Base-by-base conservation (phyloP, 1,284 basidiomycete genomes). In the Tilletia setariae region DNA sequence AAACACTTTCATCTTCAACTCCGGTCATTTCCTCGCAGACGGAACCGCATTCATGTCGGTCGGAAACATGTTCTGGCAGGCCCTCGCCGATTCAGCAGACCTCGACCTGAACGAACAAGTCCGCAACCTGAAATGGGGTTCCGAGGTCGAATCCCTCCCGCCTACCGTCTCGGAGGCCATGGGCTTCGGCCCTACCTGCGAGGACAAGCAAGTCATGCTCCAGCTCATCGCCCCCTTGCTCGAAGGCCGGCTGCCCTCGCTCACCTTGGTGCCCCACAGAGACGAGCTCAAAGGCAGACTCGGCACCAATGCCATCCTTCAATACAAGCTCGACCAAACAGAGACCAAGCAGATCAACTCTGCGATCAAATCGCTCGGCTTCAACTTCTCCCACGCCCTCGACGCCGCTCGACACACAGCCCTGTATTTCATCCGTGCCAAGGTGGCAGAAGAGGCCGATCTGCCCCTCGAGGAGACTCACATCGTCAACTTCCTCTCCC, bases 401-500 rank as follows among this genome's bases (percentile, higher is more conserved):
- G 63, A 64, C 21, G 63, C 63, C 8, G 63, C 63, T 9, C 42
- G 63, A 8, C 63, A 64, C 43, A 23, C 42, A 3, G 63, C 63
- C 63, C 42, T 64, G 15, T 64, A 44, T n/a, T 40, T 44, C 35
- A 43, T 64, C 16, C 63, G 63, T 13, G 32, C 63, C 25, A 30
- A 46, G 46, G 63, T 46, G 35, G 40, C 63, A 25, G 46, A 42
- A 16, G 42, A 40, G 42, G 28, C 63, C 15, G 63, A 44, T 3
- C 21, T 46, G 42, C 35, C 35, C 19, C 42, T 64, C 63, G 28
- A 64, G 42, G 15, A 16, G 23, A 64, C 63, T n/a, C 63, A 64
- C 63, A 64, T 64, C 19, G 42, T 64, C 42, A 64, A 64, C 63
- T 64, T 64, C 42, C 19, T 64, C n/a, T 44, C 42, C 9, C 63